Conservation (phyloP, 371 early-diverging fungal genomes). For the Rhizopus arrhizus region DNA sequence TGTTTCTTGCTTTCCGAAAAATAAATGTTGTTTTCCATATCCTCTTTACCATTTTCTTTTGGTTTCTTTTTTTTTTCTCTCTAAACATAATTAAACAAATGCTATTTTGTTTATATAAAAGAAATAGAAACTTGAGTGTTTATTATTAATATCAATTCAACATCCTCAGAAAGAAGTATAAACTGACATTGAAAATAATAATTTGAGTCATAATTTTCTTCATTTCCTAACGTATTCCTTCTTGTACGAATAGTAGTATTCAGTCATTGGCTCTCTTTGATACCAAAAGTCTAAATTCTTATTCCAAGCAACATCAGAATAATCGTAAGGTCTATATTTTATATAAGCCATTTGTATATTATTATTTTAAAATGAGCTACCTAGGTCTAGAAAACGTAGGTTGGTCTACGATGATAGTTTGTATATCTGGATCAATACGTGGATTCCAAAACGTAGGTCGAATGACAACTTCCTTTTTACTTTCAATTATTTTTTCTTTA, state of each 20-base stretch:
- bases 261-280: conserved; percentile 24
- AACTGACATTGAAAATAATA: conserved; percentile 1
- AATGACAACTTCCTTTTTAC: background rate
- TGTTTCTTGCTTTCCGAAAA: conserved; percentile 8
- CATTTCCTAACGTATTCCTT: background rate
- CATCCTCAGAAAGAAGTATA: background rate
- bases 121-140: background rate
- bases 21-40: too few species aligned
- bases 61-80: background rate
- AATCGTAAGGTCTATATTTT: conserved; percentile 11
- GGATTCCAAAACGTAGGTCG: conserved; percentile 26
- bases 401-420: background rate
- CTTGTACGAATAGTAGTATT: background rate
- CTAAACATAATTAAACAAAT: too few species aligned
- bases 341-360: background rate
- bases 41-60: background rate
- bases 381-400: conserved; percentile 24
- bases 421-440: conserved; percentile 11
- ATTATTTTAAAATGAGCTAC: conserved; percentile 3
- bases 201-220: conserved; percentile 9
- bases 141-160: background rate
- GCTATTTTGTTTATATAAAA: background rate
- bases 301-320: conserved; percentile 25
- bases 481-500: conserved; percentile 6
- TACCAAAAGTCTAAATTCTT: conserved; percentile 21